A percentile compares a stretch with the other conserved stretches of the same genome.
Conservation (phyloP, 2,329 filamentous ascomycete genomes). For the Penicillium expansum region DNA sequence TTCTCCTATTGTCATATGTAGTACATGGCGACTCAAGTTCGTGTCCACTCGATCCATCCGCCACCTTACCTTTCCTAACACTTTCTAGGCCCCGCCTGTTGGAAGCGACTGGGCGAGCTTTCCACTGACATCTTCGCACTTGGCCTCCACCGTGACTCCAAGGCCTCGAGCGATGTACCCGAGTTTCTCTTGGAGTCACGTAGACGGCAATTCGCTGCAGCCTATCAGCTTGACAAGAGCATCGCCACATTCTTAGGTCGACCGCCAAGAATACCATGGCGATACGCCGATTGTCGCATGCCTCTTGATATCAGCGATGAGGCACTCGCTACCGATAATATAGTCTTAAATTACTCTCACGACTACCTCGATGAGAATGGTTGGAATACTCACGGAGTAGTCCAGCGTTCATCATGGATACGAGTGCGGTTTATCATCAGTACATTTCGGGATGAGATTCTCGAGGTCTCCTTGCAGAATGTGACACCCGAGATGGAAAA, state of each 20-base stretch:
- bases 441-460: slow-evolving; percentile 28
- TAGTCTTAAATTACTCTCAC: slow-evolving; percentile 4
- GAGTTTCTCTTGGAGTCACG: slow-evolving; percentile 25
- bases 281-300: slow-evolving; percentile 24
- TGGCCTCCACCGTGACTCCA: slow-evolving; percentile 26
- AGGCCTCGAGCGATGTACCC: slow-evolving; percentile 13
- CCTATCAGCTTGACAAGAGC: slow-evolving; percentile 31
- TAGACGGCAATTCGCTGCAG: slow-evolving; percentile 26
- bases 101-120: slow-evolving; percentile 28
- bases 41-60: not conserved
- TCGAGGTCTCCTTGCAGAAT: slow-evolving; percentile 24
- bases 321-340: slow-evolving; percentile 11
- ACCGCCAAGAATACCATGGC: slow-evolving; percentile 25
- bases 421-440: slow-evolving; percentile 26
- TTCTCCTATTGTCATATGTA: slow-evolving; percentile 36
- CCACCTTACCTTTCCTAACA: not conserved
- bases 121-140: slow-evolving; percentile 29
- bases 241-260: slow-evolving; percentile 31
- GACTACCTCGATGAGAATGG: slow-evolving; percentile 17
- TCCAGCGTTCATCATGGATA: slow-evolving; percentile 25
- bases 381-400: slow-evolving; percentile 19
- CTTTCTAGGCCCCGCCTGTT: slow-evolving; percentile 21
- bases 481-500: too few relatives aligned
- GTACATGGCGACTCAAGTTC: slow-evolving; percentile 39
- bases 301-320: slow-evolving; percentile 28